Evolutionary conservation across 352 stramenopile species (phyloP), one percentile per base, ranked within the genome.

Genomic region (Globisporangium rhizosaccharum): DNA sequence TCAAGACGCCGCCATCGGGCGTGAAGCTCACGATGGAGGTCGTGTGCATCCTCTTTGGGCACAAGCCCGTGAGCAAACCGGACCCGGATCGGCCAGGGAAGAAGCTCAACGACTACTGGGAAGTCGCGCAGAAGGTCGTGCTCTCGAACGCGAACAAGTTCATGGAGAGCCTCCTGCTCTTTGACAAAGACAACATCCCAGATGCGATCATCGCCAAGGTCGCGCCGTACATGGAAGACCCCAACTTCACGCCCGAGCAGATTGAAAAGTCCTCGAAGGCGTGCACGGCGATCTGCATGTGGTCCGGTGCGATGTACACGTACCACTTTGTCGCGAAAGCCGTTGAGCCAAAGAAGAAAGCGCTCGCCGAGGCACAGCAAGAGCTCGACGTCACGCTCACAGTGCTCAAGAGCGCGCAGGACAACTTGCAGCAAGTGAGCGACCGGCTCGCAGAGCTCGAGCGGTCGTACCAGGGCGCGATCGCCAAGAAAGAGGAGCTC

Each of bases 161-260:
- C 57, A 82, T 97, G 72, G 81, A 96, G 48, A 93, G 79, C 23
- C 59, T 97, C 20, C 62, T 96, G 36, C 77, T 78, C 8, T 97
- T 97, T 50, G 90, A 97, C 70, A 98, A 98, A 62, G 90, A 97
- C 60, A 96, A 97, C 60, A 97, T 97, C 42, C 85, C 88, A 0
- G 88, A 96, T 53, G 78, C 79, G 9, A 94, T 96, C 57, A 89
- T 96, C 42, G 56, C 71, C 10, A 94, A 92, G 57, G 81, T 92
- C 2, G 57, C 71, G 0, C 80, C 87, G 0, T 96, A 92, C 65
- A 96, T 96, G 74, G 82, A 94, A 52, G 87, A 96, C 57, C 85
- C 85, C 1, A 94, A 95, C 55, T 97, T 96, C 57, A 96, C 85
- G 5, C 89, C 90, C 0, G 87, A 95, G 30, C 75, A 79, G n/a